A percentile compares a stretch with the other conserved stretches of the same genome.
These are phyloP conservation scores for Apium graveolens DNA, from an alignment of 129 eudicot species.

Conservation along the genomic window DNA sequence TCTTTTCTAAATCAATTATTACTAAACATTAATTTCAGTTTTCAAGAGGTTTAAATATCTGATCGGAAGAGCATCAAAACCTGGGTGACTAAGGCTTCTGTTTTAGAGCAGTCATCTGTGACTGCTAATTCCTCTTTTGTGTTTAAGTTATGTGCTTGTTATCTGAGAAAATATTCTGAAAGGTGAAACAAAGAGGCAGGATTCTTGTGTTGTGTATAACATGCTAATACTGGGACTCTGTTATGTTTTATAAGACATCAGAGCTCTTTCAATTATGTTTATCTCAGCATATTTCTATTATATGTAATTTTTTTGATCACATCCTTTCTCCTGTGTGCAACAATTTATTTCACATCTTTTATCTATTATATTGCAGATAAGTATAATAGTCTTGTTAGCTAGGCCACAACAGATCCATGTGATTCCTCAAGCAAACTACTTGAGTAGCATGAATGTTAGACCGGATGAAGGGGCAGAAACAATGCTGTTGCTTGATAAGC, in stretches of 20 bases:
- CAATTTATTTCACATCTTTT: slow-evolving; percentile 2
- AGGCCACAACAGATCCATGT: slow-evolving; percentile 74
- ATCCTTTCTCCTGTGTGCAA: background rate
- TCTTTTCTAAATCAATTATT: background rate
- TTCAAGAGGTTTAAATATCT: background rate
- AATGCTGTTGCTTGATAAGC: slow-evolving; percentile 42
- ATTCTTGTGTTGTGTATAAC: background rate
- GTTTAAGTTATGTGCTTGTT: background rate
- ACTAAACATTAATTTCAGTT: background rate
- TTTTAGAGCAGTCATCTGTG: background rate
- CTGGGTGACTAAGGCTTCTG: background rate
- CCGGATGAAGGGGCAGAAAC: slow-evolving; percentile 34
- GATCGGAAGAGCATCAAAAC: background rate
- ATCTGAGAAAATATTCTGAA: background rate
- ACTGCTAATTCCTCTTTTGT: background rate
- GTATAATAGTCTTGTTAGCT: slow-evolving; percentile 62
- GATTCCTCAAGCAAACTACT: slow-evolving; percentile 45
- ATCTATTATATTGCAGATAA: slow-evolving; percentile 40
- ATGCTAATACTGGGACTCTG: background rate
- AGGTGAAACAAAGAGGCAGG: background rate
- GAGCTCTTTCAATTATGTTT: background rate
- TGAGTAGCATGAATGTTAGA: slow-evolving; percentile 20
- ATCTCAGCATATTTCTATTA: background rate
- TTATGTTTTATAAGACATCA: background rate
- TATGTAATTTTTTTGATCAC: background rate